These are phyloP conservation scores for Neoarthrinium moseri DNA, from an alignment of 2,329 filamentous ascomycete genomes.

Conservation along the genomic window DNA sequence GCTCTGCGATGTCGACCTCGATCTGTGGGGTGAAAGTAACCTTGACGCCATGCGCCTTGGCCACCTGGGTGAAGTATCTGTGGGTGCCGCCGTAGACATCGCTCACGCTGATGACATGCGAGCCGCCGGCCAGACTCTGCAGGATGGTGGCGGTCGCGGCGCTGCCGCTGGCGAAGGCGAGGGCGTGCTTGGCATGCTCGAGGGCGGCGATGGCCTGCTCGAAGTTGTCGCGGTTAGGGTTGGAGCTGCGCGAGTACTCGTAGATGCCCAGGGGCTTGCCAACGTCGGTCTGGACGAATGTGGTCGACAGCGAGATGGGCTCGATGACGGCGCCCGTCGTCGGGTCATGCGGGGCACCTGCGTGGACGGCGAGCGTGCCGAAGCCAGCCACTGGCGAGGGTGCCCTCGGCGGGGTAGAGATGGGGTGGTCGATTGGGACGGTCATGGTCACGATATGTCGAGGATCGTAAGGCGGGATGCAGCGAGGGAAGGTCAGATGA, in stretches of 20 bases:
- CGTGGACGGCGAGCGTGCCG: conserved; percentile 92
- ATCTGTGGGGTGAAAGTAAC: conserved; percentile 95
- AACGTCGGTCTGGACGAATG: conserved; percentile 87
- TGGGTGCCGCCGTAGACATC: conserved; percentile 98
- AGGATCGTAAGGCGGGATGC: neutral
- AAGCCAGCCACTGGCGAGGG: conserved; percentile 77
- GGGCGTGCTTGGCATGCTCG: conserved; percentile 87
- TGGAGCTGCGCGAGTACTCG: conserved; percentile 91
- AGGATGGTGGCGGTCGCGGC: conserved; percentile 92
- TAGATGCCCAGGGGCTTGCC: conserved; percentile 84
- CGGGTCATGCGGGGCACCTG: conserved; percentile 87
- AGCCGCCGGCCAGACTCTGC: conserved; percentile 85
- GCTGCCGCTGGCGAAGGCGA: conserved; percentile 92
- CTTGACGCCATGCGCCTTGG: conserved; percentile 86
- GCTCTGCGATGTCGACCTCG: conserved; percentile 78
- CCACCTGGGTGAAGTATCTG: conserved; percentile 98
- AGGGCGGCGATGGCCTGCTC: conserved; percentile 88
- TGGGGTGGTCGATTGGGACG: conserved; percentile 36
- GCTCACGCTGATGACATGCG: conserved; percentile 93
- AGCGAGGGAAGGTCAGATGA: neutral
- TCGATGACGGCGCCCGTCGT: conserved; percentile 94
- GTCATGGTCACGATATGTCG: conserved; percentile 13
- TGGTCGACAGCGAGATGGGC: conserved; percentile 92
- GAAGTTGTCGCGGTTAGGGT: conserved; percentile 95
- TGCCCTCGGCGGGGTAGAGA: conserved; percentile 72